Percentiles rank a stretch among this genome's conserved stretches.
Evolutionary conservation across 2,329 filamentous ascomycete genomes (phyloP).

Genomic region (Stemphylium beticola): DNA sequence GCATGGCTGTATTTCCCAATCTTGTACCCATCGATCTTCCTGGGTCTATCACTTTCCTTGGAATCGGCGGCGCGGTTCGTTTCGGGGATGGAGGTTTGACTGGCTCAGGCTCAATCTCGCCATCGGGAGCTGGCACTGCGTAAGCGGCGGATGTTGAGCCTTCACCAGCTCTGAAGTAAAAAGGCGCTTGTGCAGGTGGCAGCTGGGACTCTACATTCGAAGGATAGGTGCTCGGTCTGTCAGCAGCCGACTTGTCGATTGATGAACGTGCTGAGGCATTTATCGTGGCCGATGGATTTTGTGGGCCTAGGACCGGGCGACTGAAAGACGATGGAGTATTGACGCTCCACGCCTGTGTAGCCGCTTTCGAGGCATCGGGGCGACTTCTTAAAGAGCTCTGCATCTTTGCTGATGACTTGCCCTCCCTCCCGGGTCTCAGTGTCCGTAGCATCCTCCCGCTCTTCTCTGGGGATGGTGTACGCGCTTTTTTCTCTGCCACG

Average conservation of each 20-base stretch:
- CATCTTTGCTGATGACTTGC: constrained; percentile 55
- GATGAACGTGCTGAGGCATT: constrained; percentile 35
- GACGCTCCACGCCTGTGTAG: constrained; percentile 66
- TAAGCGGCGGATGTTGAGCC: constrained; percentile 20
- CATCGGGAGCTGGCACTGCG: constrained; percentile 20
- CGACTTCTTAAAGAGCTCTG: constrained; percentile 52
- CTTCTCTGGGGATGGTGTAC: constrained; percentile 68
- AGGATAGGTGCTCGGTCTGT: constrained; percentile 24
- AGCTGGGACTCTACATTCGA: constrained; percentile 19
- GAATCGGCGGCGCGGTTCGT: constrained; percentile 21
- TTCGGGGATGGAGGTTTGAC: constrained; percentile 12
- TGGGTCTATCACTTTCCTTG: constrained; percentile 31
- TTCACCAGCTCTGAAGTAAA: constrained; percentile 34
- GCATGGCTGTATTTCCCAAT: constrained; percentile 24
- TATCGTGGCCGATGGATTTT: constrained; percentile 24
- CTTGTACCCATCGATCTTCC: constrained; percentile 13
- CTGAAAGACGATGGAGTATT: constrained; percentile 28
- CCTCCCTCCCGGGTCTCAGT: constrained; percentile 55
- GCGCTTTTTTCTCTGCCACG: constrained; percentile 53
- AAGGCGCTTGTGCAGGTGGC: constrained; percentile 23
- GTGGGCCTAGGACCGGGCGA: constrained; percentile 20
- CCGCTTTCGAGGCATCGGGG: constrained; percentile 66
- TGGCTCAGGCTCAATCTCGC: constrained; percentile 20
- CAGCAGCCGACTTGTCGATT: constrained; percentile 34
- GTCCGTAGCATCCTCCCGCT: constrained; percentile 64